Conservation (phyloP, 441 rosid genomes). For the Breynia disticha region DNA sequence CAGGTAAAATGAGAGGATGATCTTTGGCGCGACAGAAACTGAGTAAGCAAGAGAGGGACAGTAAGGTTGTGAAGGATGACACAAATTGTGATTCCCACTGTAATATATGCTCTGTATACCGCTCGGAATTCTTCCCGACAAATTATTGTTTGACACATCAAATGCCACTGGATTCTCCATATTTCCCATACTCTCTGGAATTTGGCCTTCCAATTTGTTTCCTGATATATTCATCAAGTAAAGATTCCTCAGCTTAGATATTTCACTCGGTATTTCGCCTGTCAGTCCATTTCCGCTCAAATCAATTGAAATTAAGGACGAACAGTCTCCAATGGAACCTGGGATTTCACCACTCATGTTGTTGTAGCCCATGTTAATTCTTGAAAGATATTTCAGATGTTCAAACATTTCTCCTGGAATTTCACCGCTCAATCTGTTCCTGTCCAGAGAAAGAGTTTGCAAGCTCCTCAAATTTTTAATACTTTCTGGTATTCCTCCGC, state of each 20-base stretch:
- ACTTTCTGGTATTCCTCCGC: slow-evolving; percentile 52
- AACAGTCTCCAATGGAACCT: slow-evolving; percentile 22
- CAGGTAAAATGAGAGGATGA: too few relatives aligned
- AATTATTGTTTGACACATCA: slow-evolving; percentile 49
- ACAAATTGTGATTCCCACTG: too few relatives aligned
- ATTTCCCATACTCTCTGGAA: slow-evolving; percentile 39
- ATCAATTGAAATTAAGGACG: slow-evolving; percentile 39
- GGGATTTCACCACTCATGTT: slow-evolving; percentile 42
- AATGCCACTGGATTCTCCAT: slow-evolving; percentile 58
- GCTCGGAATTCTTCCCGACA: slow-evolving; percentile 39
- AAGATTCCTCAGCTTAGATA: slow-evolving; percentile 24
- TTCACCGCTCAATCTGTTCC: slow-evolving; percentile 35
- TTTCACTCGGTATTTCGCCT: slow-evolving; percentile 43
- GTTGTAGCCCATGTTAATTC: slow-evolving; percentile 37
- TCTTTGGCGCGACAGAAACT: too few relatives aligned
- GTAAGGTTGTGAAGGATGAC: too few relatives aligned
- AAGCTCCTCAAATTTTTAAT: slow-evolving; percentile 33
- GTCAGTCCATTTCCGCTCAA: slow-evolving; percentile 36
- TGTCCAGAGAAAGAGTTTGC: slow-evolving; percentile 28
- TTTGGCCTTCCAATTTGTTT: slow-evolving; percentile 42
- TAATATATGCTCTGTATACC: slow-evolving; percentile 9
- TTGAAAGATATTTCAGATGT: slow-evolving; percentile 28
- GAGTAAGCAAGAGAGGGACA: too few relatives aligned
- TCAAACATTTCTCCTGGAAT: slow-evolving; percentile 37
- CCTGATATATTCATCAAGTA: slow-evolving; percentile 48